Base-by-base conservation (phyloP, 495 filamentous ascomycete genomes). In the Trichoderma erinaceum region DNA sequence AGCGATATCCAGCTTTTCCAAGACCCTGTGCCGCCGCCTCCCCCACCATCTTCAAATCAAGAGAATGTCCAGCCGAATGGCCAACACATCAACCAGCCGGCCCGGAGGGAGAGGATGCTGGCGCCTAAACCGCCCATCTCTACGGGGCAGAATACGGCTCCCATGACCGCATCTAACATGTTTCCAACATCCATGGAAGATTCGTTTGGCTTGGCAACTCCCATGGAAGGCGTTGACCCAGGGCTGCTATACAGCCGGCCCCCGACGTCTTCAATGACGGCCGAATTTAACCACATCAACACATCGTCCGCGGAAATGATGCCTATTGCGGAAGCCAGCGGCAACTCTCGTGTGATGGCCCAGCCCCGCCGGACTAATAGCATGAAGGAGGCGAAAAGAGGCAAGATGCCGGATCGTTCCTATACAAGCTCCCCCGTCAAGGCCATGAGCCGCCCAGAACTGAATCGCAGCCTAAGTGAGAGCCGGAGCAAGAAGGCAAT, bases 391-490 rank as follows among this genome's bases (percentile, higher is more conserved):
- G 3, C 21, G 13, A 70, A 73, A 4, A 72, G 68, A 18, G 72
- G 73, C 44, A 81, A 75, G 50, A 77, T 75, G 58, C 65, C 67
- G 29, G 80, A 82, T 50, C 78, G 78, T 61, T 74, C 75, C 18
- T 80, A 80, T 11, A 80, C 83, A 41, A 87, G 83, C 70, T 85
- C 85, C 25, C 86, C 86, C 6, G 77, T 83, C 69, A 83, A 81
- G 66, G 69, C 78, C 18, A 69, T 78, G 2, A 75, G 78, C 32
- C 83, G 85, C 12, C 86, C 86, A 8, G 81, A 80, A 0, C 71
- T 91, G 48, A 84, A 84, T 27, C 84, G 88, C 44, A 91, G 89
- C 72, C 72, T 86, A 21, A 90, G 84, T 69, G 84, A 86, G 69
- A 81, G 72, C 48, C 70, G 78, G 44, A 77, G 75, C 4, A 78